Conservation (phyloP, 2,329 filamentous ascomycete species). For the Diaporthe helianthi region DNA sequence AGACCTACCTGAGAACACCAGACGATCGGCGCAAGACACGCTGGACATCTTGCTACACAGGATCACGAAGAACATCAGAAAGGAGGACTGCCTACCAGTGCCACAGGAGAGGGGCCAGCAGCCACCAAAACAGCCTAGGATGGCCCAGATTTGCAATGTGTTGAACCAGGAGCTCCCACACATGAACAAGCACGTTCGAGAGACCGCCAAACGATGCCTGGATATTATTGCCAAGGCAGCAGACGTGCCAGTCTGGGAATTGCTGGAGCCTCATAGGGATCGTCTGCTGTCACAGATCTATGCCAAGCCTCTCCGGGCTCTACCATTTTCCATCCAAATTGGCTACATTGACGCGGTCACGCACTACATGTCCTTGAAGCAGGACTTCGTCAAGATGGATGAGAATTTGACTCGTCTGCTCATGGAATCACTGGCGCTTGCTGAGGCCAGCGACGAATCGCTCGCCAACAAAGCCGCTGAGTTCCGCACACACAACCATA, state of each 20-base stretch:
- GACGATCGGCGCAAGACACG: slow-evolving; percentile 81
- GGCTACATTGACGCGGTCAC: slow-evolving; percentile 98
- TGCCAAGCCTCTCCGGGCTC: slow-evolving; percentile 88
- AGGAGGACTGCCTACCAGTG: slow-evolving; percentile 70
- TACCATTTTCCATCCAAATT: slow-evolving; percentile 95
- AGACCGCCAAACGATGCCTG: slow-evolving; percentile 82
- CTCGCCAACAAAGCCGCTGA: slow-evolving; percentile 92
- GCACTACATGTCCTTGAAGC: slow-evolving; percentile 89
- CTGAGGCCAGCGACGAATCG: slow-evolving; percentile 93
- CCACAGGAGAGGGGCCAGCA: slow-evolving; percentile 51
- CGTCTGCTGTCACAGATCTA: slow-evolving; percentile 90
- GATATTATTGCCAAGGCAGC: slow-evolving; percentile 81
- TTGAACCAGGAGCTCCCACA: slow-evolving; percentile 90
- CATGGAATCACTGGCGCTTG: slow-evolving; percentile 91
- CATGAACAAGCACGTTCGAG: slow-evolving; percentile 93
- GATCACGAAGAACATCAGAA: slow-evolving; percentile 80
- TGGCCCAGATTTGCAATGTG: slow-evolving; percentile 80
- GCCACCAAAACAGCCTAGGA: slow-evolving; percentile 61
- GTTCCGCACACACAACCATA: slow-evolving; percentile 93
- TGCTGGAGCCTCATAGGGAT: slow-evolving; percentile 90
- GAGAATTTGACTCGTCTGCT: slow-evolving; percentile 88
- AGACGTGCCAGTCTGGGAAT: slow-evolving; percentile 81
- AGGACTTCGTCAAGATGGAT: slow-evolving; percentile 89
- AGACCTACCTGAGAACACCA: slow-evolving; percentile 89
- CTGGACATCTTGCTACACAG: slow-evolving; percentile 79